Conservation (phyloP, 2,329 filamentous ascomycete genomes). For the Aspergillus luchuensis region DNA sequence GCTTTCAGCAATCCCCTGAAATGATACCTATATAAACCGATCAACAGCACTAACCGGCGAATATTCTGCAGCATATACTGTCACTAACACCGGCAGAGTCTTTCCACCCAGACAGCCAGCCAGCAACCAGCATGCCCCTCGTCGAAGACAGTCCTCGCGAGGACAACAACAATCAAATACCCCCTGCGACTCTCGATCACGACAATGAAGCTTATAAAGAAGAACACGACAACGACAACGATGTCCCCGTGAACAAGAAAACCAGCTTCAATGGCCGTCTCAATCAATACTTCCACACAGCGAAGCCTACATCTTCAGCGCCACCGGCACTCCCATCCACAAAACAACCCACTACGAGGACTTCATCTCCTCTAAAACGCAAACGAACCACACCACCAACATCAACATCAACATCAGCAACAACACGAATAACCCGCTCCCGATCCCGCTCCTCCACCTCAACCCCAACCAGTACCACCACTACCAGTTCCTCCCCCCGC, state of each 20-base stretch:
- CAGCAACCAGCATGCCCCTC: slow-evolving; percentile 6
- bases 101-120: not conserved
- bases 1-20: slow-evolving; percentile 1
- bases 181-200: not conserved
- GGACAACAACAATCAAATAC: not conserved
- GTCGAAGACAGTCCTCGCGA: not conserved
- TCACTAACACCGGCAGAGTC: not conserved
- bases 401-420: not conserved
- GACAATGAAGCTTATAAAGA: not conserved
- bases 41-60: not conserved
- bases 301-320: slow-evolving; percentile 8
- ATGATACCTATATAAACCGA: not conserved
- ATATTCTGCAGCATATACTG: not conserved
- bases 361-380: not conserved
- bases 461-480: slow-evolving; percentile 10
- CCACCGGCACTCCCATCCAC: not conserved
- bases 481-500: not conserved
- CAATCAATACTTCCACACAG: slow-evolving; percentile 35
- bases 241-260: slow-evolving; percentile 36
- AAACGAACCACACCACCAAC: not conserved
- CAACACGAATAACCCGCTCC: not conserved
- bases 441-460: slow-evolving; percentile 6
- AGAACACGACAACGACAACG: slow-evolving; percentile 14
- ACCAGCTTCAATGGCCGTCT: slow-evolving; percentile 42
- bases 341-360: slow-evolving; percentile 2